Conservation (phyloP, 2,329 filamentous ascomycete genomes). For the Colletotrichum liriopes region DNA sequence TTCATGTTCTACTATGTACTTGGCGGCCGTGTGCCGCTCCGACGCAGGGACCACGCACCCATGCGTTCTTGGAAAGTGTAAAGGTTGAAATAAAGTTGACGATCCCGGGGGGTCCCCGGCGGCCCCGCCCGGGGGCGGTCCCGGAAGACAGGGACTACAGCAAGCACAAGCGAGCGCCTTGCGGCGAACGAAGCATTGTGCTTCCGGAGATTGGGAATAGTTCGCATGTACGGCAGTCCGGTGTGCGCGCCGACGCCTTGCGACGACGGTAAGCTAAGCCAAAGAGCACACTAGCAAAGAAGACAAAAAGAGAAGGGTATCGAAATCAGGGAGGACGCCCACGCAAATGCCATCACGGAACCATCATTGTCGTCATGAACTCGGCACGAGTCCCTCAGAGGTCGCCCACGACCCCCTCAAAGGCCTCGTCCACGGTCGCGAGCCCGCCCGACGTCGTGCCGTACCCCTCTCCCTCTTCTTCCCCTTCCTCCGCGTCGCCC, state of each 20-base stretch:
- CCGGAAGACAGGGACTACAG: neutral
- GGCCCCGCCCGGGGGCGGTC: neutral
- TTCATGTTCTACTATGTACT: neutral
- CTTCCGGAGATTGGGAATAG: neutral
- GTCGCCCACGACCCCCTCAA: slow-evolving; percentile 20
- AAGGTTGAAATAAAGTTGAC: neutral
- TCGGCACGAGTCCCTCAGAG: slow-evolving; percentile 8
- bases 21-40: neutral
- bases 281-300: neutral
- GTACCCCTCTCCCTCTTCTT: slow-evolving; percentile 33
- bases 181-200: neutral
- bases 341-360: neutral
- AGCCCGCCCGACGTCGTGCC: slow-evolving; percentile 32
- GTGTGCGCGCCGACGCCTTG: neutral
- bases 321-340: neutral
- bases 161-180: neutral
- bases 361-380: neutral
- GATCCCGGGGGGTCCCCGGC: neutral
- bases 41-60: neutral
- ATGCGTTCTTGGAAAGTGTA: neutral
- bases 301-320: neutral
- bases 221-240: neutral
- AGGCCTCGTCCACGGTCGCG: slow-evolving; percentile 26
- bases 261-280: no score
- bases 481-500: neutral